Conservation (phyloP, 495 filamentous ascomycete genomes). For the Chaetomium cochliodes region DNA sequence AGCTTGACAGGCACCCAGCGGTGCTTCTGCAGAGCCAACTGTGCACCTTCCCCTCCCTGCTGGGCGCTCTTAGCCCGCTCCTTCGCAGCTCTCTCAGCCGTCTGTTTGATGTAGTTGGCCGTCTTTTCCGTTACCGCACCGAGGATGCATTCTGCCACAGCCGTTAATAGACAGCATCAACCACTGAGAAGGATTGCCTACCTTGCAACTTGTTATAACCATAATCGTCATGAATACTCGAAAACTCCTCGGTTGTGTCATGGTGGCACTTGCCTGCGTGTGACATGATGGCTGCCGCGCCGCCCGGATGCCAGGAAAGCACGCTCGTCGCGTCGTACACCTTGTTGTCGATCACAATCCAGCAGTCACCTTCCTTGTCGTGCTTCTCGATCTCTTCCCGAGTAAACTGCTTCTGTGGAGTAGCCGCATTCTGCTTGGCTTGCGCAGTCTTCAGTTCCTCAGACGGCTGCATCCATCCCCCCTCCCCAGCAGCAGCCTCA, state of each 20-base stretch:
- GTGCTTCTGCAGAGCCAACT: slow-evolving; percentile 17
- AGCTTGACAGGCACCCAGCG: slow-evolving; percentile 29
- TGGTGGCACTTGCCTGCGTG: slow-evolving; percentile 21
- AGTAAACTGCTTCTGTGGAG: slow-evolving; percentile 22
- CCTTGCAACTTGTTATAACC: slow-evolving; percentile 17
- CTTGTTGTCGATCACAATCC: slow-evolving; percentile 68
- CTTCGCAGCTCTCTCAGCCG: slow-evolving; percentile 31
- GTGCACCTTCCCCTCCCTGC: neutral
- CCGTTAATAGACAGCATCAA: neutral
- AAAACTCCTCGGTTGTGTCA: slow-evolving; percentile 17
- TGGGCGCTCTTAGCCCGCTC: slow-evolving; percentile 20
- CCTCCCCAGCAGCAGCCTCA: slow-evolving; percentile 12
- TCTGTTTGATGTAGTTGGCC: slow-evolving; percentile 35
- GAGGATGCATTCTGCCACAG: slow-evolving; percentile 36
- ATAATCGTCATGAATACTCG: slow-evolving; percentile 22
- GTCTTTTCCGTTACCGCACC: slow-evolving; percentile 42
- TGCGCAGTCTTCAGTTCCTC: slow-evolving; percentile 12
- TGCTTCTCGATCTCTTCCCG: slow-evolving; percentile 56
- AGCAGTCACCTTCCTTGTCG: slow-evolving; percentile 63
- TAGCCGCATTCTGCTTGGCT: slow-evolving; percentile 11
- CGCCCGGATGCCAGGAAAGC: slow-evolving; percentile 68
- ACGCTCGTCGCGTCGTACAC: slow-evolving; percentile 74
- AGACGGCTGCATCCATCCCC: slow-evolving; percentile 26
- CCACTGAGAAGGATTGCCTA: neutral
- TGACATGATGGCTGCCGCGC: slow-evolving; percentile 44